These are phyloP conservation scores for Plasmodium adleri DNA, from an alignment of 169 alveolate species.

Conservation along the genomic window DNA sequence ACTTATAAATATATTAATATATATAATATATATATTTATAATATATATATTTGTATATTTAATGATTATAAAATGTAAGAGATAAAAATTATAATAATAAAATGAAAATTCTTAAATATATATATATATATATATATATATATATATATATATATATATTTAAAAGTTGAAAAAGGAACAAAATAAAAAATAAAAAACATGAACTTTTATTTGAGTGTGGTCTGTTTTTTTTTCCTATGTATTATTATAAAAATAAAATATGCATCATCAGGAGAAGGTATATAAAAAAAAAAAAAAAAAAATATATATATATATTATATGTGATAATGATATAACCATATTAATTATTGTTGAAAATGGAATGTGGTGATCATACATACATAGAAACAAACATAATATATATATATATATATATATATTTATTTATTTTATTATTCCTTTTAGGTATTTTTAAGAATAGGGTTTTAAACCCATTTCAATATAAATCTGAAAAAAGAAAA, in stretches of 20 bases:
- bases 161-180: no score
- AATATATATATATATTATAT: not conserved
- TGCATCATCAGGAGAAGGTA: constrained; percentile 3
- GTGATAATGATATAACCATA: no score
- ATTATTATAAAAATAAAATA: not conserved
- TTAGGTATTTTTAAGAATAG: constrained; percentile 32
- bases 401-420: not conserved
- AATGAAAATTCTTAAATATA: no score
- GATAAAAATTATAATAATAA: no score
- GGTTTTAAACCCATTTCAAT: constrained; percentile 53
- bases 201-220: not conserved
- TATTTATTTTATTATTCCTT: not conserved
- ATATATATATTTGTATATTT: no score
- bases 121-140: no score
- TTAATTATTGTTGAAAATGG: not conserved
- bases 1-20: no score
- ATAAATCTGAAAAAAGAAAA: constrained; percentile 17
- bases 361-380: not conserved
- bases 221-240: not conserved
- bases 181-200: no score
- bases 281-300: not conserved
- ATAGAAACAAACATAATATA: not conserved
- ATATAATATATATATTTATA: no score
- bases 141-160: no score
- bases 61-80: no score